A percentile compares a stretch with the other conserved stretches of the same genome.
Evolutionary conservation across 1,284 basidiomycete genomes (phyloP).

Genomic region (Veloboletus limbatus): DNA sequence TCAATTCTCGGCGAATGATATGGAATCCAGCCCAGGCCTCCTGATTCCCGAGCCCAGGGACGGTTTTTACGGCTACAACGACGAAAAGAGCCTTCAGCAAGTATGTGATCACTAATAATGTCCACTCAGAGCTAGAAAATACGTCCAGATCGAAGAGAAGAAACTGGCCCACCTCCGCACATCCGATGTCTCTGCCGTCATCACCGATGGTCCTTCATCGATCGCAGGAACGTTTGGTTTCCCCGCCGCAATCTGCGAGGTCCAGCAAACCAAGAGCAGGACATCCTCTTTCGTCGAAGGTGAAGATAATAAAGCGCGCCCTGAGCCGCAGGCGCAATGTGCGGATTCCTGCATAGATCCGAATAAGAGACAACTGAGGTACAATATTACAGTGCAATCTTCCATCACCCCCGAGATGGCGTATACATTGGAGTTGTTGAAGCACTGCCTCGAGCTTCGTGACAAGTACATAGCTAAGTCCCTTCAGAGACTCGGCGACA

Average conservation of each 20-base stretch:
- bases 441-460: slow-evolving; percentile 80
- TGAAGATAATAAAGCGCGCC: slow-evolving; percentile 38
- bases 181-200: slow-evolving; percentile 34
- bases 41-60: slow-evolving; percentile 59
- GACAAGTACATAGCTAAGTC: slow-evolving; percentile 91
- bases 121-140: slow-evolving; percentile 5
- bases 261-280: slow-evolving; percentile 21
- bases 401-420: slow-evolving; percentile 51
- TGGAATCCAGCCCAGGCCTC: slow-evolving; percentile 33
- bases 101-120: slow-evolving; percentile 41
- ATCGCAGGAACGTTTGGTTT: slow-evolving; percentile 41
- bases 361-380: slow-evolving; percentile 12
- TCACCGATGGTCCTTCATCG: slow-evolving; percentile 41
- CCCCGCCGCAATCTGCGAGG: slow-evolving; percentile 38
- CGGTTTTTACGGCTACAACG: slow-evolving; percentile 72
- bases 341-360: slow-evolving; percentile 3
- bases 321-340: slow-evolving; percentile 31
- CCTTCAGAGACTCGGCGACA: slow-evolving; percentile 85
- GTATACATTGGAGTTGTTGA: slow-evolving; percentile 59
- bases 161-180: slow-evolving; percentile 58
- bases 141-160: slow-evolving; percentile 67
- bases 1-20: slow-evolving; percentile 5
- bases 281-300: slow-evolving; percentile 38
- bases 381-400: slow-evolving; percentile 33
- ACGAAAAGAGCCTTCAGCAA: slow-evolving; percentile 70